Evolutionary conservation across 192 early-diverging fungal species (phyloP).

Genomic region (Mortierella antarctica): DNA sequence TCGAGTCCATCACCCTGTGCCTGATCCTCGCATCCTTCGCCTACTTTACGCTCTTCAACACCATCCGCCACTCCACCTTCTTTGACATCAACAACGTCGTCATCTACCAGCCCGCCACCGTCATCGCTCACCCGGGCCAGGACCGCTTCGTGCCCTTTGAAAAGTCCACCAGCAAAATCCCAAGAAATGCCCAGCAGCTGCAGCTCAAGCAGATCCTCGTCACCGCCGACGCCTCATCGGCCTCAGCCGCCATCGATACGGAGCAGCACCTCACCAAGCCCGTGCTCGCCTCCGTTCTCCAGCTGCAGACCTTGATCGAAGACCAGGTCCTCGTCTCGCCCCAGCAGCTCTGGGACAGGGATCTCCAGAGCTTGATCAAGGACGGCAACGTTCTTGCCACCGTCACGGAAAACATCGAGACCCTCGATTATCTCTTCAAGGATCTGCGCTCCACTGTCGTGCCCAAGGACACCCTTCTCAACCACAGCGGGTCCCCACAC

Average conservation of each 20-base stretch:
- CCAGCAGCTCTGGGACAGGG: slow-evolving; percentile 40
- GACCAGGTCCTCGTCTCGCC: slow-evolving; percentile 44
- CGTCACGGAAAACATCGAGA: slow-evolving; percentile 47
- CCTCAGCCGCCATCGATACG: slow-evolving; percentile 15
- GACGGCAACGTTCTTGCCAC: slow-evolving; percentile 47
- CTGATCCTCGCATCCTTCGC: slow-evolving; percentile 78
- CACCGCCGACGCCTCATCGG: slow-evolving; percentile 23
- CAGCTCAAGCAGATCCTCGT: slow-evolving; percentile 73
- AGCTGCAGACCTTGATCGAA: slow-evolving; percentile 52
- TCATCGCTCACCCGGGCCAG: slow-evolving; percentile 47
- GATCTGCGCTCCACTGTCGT: slow-evolving; percentile 39
- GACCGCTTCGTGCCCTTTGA: slow-evolving; percentile 50
- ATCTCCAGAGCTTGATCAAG: slow-evolving; percentile 34
- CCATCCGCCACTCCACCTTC: slow-evolving; percentile 72
- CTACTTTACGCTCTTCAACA: slow-evolving; percentile 82
- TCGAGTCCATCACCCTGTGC: slow-evolving; percentile 80
- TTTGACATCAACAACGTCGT: slow-evolving; percentile 58
- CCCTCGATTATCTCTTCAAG: slow-evolving; percentile 54
- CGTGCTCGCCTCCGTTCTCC: slow-evolving; percentile 58
- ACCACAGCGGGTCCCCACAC: slow-evolving; percentile 3
- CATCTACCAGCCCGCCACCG: slow-evolving; percentile 57
- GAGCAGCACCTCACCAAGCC: slow-evolving; percentile 46
- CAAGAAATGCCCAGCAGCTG: slow-evolving; percentile 55
- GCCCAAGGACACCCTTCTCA: slow-evolving; percentile 1
- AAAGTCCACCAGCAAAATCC: slow-evolving; percentile 56